A percentile compares a stretch with the other conserved stretches of the same genome.
Conservation (phyloP, 371 early-diverging fungal species). For the Funneliformis caledonium region DNA sequence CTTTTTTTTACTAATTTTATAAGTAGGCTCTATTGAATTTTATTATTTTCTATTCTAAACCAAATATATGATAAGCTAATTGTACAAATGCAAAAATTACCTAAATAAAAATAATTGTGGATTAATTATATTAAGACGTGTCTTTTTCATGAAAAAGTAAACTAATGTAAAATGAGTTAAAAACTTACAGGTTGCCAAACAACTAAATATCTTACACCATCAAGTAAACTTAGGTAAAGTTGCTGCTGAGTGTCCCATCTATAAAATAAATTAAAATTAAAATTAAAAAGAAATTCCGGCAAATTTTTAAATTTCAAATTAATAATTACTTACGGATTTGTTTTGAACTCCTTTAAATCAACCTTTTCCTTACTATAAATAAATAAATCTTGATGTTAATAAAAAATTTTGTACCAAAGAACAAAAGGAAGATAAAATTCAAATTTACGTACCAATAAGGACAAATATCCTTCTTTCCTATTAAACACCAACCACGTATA, state of each 20-base stretch:
- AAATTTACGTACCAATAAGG: conserved; percentile 80
- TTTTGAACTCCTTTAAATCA: conserved; percentile 74
- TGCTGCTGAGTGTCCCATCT: conserved; percentile 77
- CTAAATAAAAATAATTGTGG: conserved; percentile 11
- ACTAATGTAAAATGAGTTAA: neutral
- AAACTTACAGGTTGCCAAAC: conserved; percentile 81
- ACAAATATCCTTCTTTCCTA: conserved; percentile 94
- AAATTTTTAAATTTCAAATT: neutral
- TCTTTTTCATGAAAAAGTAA: neutral
- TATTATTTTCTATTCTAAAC: conserved; percentile 29
- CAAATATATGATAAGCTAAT: conserved; percentile 31
- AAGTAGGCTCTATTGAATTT: neutral
- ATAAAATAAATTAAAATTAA: conserved; percentile 9
- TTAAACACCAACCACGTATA: conserved; percentile 93
- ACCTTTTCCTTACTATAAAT: conserved; percentile 80
- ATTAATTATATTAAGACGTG: neutral
- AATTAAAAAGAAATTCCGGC: too few relatives aligned
- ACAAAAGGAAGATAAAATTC: neutral
- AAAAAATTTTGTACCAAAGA: neutral
- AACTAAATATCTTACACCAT: conserved; percentile 79
- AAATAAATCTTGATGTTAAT: neutral
- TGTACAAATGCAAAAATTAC: conserved; percentile 37
- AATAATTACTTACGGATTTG: conserved; percentile 66
- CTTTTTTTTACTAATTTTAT: too few relatives aligned
- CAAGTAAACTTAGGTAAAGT: conserved; percentile 78